Percentiles rank a stretch among this genome's conserved stretches.
Evolutionary conservation across 176 grass and related monocot genomes (phyloP).

Genomic region (Bothriochloa decipiens): DNA sequence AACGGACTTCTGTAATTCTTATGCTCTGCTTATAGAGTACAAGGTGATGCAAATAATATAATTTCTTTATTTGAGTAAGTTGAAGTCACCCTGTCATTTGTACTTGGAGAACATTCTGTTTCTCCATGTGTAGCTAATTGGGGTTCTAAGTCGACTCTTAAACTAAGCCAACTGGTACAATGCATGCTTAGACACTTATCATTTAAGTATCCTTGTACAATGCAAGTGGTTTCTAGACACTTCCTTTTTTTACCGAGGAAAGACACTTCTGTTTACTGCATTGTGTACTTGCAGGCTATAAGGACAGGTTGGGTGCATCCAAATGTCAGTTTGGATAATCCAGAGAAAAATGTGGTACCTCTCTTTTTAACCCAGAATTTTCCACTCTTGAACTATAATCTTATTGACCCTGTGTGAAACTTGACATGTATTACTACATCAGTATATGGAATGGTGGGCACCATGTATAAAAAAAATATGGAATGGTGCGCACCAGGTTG

Average conservation of each 20-base stretch:
- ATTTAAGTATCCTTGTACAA: not conserved
- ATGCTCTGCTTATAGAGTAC: not conserved
- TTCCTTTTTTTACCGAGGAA: not conserved
- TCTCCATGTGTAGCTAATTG: too few species aligned
- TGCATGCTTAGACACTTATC: not conserved
- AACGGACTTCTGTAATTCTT: not conserved
- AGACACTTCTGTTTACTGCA: not conserved
- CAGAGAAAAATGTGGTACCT: slow-evolving; percentile 84
- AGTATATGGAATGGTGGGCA: not conserved
- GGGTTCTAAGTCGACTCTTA: too few species aligned
- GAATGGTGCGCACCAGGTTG: too few species aligned
- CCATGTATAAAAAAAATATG: too few species aligned
- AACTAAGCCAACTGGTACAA: not conserved
- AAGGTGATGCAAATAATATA: too few species aligned
- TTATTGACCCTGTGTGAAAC: slow-evolving; percentile 3
- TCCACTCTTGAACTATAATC: not conserved
- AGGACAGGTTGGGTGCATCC: slow-evolving; percentile 94
- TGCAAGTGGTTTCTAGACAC: not conserved
- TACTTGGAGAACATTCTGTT: not conserved
- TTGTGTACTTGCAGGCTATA: slow-evolving; percentile 82
- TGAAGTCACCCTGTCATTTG: not conserved
- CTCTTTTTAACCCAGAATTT: slow-evolving; percentile 23
- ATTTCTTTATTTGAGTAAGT: not conserved
- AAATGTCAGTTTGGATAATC: slow-evolving; percentile 96
- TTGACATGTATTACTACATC: not conserved